Evolutionary conservation across 148 eudicot species (phyloP), one percentile per base, ranked within the genome.

Genomic region (Fagopyrum homotropicum): DNA sequence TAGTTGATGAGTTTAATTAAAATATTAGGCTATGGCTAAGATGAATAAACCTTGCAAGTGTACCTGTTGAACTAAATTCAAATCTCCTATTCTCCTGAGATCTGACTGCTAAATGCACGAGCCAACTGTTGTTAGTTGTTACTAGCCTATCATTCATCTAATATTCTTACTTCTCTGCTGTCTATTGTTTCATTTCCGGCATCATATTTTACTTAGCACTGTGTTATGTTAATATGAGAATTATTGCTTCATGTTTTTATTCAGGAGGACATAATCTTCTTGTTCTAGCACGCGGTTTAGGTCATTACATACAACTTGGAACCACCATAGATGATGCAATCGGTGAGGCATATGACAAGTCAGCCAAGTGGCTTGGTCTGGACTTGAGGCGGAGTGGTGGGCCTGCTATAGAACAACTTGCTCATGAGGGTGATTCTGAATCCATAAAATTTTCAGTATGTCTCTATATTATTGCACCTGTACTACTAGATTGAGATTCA

Each of bases 321-420:
- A 95, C 97, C 29, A 79, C 97, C 55, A 88, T 95, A 63, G 99
- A 95, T 77, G 99, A 95, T 85, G 99, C 99, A 72, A 92, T 95
- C 77, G 99, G 99, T 69, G 99, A 95, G 86, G 99, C 99, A 74
- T 95, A 95, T 83, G 99, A 95, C 76, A 95, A 95, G 77, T 86
- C 91, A 55, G 97, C 99, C 68, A 95, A 90, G 81, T 95, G 99
- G 99, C 97, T 95, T 81, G 97, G 99, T 76, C 97, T 95, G 74
- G 99, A 95, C 78, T n/a, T 95, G 84, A 88, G 96, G 74, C 88
- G 75, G 84, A 88, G 99, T 72, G 99, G 99, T 45, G 99, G 99
- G 71, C 94, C 96, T 56, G 97, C 98, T 74, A 56, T 95, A 73
- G 99, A 92, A 88, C 94, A 92, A 83, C 93, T 95, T 77, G 99